Evolutionary conservation across 2,329 filamentous ascomycete species (phyloP).

Genomic region (Pyrenophora seminiperda): DNA sequence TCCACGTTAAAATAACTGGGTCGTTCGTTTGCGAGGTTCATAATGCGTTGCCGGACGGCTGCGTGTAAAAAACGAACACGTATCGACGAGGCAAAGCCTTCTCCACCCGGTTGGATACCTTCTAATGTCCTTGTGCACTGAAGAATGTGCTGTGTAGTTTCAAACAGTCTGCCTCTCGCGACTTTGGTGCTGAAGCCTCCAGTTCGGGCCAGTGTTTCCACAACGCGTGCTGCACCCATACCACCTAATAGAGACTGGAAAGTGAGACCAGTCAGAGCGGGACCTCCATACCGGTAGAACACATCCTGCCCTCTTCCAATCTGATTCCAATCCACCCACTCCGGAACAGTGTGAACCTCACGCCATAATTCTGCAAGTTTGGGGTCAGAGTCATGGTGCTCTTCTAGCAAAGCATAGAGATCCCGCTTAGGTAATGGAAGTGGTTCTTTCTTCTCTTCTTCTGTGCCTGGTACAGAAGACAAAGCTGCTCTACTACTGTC

Average conservation of each 20-base stretch:
- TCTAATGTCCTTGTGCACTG: constrained; percentile 70
- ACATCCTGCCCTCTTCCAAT: constrained; percentile 75
- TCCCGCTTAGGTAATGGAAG: constrained; percentile 56
- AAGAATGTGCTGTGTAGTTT: constrained; percentile 77
- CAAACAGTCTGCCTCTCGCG: constrained; percentile 68
- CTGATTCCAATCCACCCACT: constrained; percentile 80
- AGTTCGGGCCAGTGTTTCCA: constrained; percentile 74
- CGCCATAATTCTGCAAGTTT: constrained; percentile 66
- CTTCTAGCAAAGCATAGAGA: constrained; percentile 65
- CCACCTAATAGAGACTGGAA: constrained; percentile 71
- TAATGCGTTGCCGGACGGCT: constrained; percentile 67
- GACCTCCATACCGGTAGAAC: constrained; percentile 76
- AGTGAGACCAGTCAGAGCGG: constrained; percentile 66
- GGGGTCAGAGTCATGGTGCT: constrained; percentile 63
- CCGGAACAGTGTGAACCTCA: constrained; percentile 68
- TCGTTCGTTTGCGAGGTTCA: constrained; percentile 60
- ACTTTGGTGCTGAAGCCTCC: constrained; percentile 74
- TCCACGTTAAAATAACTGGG: constrained; percentile 67
- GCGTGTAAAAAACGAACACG: constrained; percentile 73
- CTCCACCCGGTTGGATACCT: constrained; percentile 70
- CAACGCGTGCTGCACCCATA: constrained; percentile 73
- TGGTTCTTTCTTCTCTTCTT: constrained; percentile 41
- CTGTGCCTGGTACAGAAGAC: constrained; percentile 32
- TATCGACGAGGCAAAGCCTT: constrained; percentile 67
- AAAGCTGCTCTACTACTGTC: constrained; percentile 39